A percentile compares a stretch with the other conserved stretches of the same genome.
phyloP scores from a whole-genome alignment of 2,329 filamentous ascomycete genomes.

The Didymella arachidicola region DNA sequence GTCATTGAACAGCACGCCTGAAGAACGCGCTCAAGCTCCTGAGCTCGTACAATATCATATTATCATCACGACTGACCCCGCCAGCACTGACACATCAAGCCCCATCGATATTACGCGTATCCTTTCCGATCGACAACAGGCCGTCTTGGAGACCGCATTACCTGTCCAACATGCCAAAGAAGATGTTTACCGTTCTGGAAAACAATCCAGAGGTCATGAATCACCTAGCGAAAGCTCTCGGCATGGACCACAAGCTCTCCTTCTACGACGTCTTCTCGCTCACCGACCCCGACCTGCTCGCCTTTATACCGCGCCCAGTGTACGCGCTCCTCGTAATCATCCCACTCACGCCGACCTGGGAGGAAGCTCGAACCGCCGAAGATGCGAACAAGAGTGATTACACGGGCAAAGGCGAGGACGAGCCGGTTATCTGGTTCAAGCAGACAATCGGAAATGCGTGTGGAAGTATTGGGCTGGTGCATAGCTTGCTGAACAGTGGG shows the following conservation, averaged over 20 bases:
- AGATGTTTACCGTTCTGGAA: slow-evolving; percentile 48
- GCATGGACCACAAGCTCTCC: slow-evolving; percentile 55
- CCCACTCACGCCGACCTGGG: slow-evolving; percentile 52
- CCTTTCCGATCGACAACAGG: not conserved
- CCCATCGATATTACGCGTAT: not conserved
- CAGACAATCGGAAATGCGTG: slow-evolving; percentile 67
- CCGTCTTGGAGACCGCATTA: not conserved
- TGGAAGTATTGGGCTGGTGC: slow-evolving; percentile 65
- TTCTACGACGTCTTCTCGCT: slow-evolving; percentile 65
- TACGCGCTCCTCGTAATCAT: slow-evolving; percentile 64
- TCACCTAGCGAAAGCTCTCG: slow-evolving; percentile 58
- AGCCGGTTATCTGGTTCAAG: slow-evolving; percentile 66
- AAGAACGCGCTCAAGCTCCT: not conserved
- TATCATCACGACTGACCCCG: not conserved
- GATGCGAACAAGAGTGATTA: slow-evolving; percentile 55
- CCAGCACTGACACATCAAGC: not conserved
- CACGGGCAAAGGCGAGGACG: slow-evolving; percentile 55
- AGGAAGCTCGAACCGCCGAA: slow-evolving; percentile 53
- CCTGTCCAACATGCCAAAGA: slow-evolving; percentile 35
- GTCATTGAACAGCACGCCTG: not conserved
- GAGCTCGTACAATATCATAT: not conserved
- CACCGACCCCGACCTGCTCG: slow-evolving; percentile 59
- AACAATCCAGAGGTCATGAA: slow-evolving; percentile 66
- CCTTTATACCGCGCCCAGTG: slow-evolving; percentile 61
- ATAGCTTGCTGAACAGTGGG: slow-evolving; percentile 61